phyloP scores from a whole-genome alignment of 345 rosid species.

The Acer saccharum region DNA sequence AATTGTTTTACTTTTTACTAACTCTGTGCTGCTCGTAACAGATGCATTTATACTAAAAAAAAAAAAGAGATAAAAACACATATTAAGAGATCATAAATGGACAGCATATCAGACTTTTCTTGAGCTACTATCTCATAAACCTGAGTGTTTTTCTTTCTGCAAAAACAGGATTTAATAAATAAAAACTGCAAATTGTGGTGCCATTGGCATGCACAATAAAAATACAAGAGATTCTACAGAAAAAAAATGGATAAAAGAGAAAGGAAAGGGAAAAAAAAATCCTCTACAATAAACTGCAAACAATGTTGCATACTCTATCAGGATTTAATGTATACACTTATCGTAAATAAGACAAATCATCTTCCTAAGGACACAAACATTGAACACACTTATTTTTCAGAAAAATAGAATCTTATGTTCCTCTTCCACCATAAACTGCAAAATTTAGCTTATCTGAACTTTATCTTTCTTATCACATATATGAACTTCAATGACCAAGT shows the following conservation, averaged over 20 bases:
- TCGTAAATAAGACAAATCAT: too few species aligned
- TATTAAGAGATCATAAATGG: neutral
- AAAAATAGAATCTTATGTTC: neutral
- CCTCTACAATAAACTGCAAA: too few species aligned
- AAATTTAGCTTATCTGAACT: neutral
- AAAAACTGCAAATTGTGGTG: neutral
- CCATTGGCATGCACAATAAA: neutral
- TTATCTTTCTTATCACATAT: neutral
- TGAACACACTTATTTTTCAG: neutral
- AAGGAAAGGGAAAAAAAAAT: neutral
- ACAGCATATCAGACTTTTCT: neutral
- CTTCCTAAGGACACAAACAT: neutral
- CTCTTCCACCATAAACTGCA: neutral
- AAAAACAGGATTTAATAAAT: neutral
- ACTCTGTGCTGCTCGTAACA: slow-evolving; percentile 90
- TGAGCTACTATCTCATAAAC: neutral
- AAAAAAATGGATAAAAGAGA: neutral
- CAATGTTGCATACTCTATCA: neutral
- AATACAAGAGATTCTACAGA: neutral
- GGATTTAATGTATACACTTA: too few species aligned
- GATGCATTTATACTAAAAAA: slow-evolving; percentile 79
- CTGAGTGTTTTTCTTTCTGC: neutral
- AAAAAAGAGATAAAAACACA: slow-evolving; percentile 3
- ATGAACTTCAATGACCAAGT: neutral
- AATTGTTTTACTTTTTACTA: slow-evolving; percentile 82